Evolutionary conservation across 164 flowering plant species (phyloP).

Genomic region (Pachysandra terminalis): DNA sequence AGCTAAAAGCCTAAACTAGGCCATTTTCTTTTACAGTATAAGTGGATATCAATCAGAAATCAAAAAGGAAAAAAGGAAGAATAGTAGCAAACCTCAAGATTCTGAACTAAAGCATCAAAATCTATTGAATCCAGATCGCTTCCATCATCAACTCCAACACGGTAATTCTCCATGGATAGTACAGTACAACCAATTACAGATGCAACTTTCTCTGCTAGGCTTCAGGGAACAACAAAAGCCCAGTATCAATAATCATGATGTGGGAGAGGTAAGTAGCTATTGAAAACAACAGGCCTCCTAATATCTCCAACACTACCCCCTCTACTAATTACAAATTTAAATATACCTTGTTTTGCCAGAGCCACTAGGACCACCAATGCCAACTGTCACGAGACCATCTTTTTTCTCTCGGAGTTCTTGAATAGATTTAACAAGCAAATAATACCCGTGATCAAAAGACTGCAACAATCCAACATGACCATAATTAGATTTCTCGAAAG

Average conservation of each 20-base stretch:
- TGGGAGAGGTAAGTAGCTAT: background rate
- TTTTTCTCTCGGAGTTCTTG: conserved; percentile 95
- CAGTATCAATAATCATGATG: conserved; percentile 3
- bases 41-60: background rate
- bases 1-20: background rate
- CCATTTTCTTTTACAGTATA: background rate
- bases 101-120: conserved; percentile 69
- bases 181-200: conserved; percentile 92
- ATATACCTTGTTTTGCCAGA: conserved; percentile 90
- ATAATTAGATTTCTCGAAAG: background rate
- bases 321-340: background rate
- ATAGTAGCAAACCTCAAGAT: conserved; percentile 74
- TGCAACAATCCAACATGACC: conserved; percentile 34
- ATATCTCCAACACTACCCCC: background rate
- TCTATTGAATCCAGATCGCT: conserved; percentile 82
- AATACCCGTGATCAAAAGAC: conserved; percentile 94
- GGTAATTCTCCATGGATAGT: conserved; percentile 93
- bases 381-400: conserved; percentile 80
- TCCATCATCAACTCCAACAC: conserved; percentile 80
- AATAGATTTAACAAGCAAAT: conserved; percentile 82
- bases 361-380: conserved; percentile 96
- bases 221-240: conserved; percentile 37
- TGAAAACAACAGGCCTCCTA: background rate
- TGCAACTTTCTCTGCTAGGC: conserved; percentile 97
- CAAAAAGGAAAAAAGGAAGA: background rate